Evolutionary conservation across 148 eudicot genomes (phyloP), one percentile per base, ranked within the genome.

Genomic region (Rhododendron henanense): DNA sequence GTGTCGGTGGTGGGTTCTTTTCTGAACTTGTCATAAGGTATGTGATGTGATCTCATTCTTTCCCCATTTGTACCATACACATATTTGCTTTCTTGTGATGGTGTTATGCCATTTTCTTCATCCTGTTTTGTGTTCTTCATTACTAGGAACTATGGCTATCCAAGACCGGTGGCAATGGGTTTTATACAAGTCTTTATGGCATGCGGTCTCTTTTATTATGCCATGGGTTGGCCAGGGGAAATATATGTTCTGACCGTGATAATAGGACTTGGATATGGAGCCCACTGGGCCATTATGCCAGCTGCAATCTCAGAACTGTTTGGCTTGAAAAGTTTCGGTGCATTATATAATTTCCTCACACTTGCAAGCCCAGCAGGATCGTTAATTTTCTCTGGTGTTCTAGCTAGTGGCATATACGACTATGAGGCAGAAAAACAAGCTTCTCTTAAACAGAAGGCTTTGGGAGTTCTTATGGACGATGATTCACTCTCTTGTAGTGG

Each of bases 1-100:
- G 94, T 78, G 92, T 93, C 89, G 95, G 90, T 33, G 95, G 95
- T 1, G 95, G 95, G 78, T 93, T 92, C 91, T 88, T 92, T 89
- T 93, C 95, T 23, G 95, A 93, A 90, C 55, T 89, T 9, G 82
- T 93, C 75, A 88, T 93, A 41, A 91, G 91, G 95, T 93, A 10
- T 59, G 86, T 18, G 61, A 21, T 21, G 16, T 51, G 77, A 39
- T 63, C 74, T 31, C 48, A 35, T 41, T 48, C 18, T 86, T 67
- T 59, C 1, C 51, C 39, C 51, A 83, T 19, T 79, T 37, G 41
- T n/a, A 47, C 57, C 33, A 10, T 47, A 69, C 16, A 75, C 16
- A 25, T 65, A 25, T 59, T 19, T 0, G 1, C 7, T 3, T 33
- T 47, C 41, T 51, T 13, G 50, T 44, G 48, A 41, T 23, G 48